Conservation (phyloP, 1,284 basidiomycete genomes). For the Tilletia caries region DNA sequence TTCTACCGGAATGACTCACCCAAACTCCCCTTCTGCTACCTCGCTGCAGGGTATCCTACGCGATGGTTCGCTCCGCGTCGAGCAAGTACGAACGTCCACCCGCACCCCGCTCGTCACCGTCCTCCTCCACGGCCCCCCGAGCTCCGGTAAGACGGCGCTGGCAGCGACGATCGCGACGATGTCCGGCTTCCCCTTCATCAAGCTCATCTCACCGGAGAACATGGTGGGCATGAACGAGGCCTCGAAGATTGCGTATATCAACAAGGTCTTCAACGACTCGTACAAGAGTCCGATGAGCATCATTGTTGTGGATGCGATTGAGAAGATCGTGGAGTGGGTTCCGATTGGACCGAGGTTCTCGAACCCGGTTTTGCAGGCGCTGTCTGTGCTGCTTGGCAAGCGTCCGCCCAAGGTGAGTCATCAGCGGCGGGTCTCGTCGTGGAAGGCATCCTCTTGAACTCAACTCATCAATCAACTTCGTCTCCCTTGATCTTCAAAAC, state of each 20-base stretch:
- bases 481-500: too few relatives aligned
- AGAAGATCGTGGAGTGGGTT: slow-evolving; percentile 67
- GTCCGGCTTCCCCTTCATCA: slow-evolving; percentile 95
- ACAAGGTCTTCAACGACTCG: slow-evolving; percentile 90
- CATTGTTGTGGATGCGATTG: slow-evolving; percentile 77
- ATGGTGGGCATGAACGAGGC: slow-evolving; percentile 93
- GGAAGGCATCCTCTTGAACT: too few relatives aligned
- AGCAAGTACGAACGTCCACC: slow-evolving; percentile 86
- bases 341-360: slow-evolving; percentile 95
- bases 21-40: too few relatives aligned
- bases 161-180: slow-evolving; percentile 90
- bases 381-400: slow-evolving; percentile 83
- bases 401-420: slow-evolving; percentile 84
- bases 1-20: too few relatives aligned
- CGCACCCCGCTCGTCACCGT: slow-evolving; percentile 89
- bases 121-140: slow-evolving; percentile 79
- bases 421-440: too few relatives aligned
- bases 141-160: slow-evolving; percentile 90
- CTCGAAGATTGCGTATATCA: slow-evolving; percentile 87
- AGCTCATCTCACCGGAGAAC: slow-evolving; percentile 89
- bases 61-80: slow-evolving; percentile 86
- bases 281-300: slow-evolving; percentile 97
- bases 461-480: too few relatives aligned
- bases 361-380: slow-evolving; percentile 84
- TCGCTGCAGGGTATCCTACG: slow-evolving; percentile 66